Evolutionary conservation across 2,329 filamentous ascomycete species (phyloP), one percentile per base, ranked within the genome.

Genomic region (Cercospora sojina): DNA sequence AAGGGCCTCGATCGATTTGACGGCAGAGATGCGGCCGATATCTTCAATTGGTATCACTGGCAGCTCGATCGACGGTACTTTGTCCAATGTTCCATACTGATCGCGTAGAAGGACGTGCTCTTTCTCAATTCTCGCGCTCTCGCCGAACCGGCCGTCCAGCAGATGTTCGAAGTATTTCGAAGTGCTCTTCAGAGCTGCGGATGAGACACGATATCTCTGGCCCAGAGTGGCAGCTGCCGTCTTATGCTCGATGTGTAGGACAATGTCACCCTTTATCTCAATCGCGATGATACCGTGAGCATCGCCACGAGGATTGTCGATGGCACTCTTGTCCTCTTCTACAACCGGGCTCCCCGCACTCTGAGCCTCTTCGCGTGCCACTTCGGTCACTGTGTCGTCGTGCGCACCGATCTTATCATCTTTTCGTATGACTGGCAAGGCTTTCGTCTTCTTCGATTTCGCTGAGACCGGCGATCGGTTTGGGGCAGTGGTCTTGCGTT

Each of bases 131-230:
- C 82, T 76, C 57, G 82, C 82, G 7, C 86, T 85, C 79, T 93
- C 89, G 62, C 84, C 80, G 75, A 92, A 91, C 64, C 86, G 81
- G 2, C 81, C 82, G 9, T 86, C 85, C 2, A 93, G 82, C 16
- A 93, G 83, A 64, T 86, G 87, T 64, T 83, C 83, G 75, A 93
- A 93, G 77, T 92, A 93, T 64, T 85, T 85, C 5, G 90, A 92
- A 67, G 86, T 83, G 68, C 81, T 81, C 77, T 83, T 86, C 35
- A 93, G 80, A 0, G 79, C 79, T 12, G 80, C 80, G 1, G 88
- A 79, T 59, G 84, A 83, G 51, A 91, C 89, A 27, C 90, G 84
- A 73, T 89, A 92, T 83, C 74, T 87, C 91, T 12, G 82, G 79
- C 74, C 88, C 79, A 53, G 83, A 82, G 67, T 83, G 2, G 58